A percentile compares a stretch with the other conserved stretches of the same genome.
phyloP scores from a whole-genome alignment of 148 eudicot species.

The Rhododendron williamsianum region DNA sequence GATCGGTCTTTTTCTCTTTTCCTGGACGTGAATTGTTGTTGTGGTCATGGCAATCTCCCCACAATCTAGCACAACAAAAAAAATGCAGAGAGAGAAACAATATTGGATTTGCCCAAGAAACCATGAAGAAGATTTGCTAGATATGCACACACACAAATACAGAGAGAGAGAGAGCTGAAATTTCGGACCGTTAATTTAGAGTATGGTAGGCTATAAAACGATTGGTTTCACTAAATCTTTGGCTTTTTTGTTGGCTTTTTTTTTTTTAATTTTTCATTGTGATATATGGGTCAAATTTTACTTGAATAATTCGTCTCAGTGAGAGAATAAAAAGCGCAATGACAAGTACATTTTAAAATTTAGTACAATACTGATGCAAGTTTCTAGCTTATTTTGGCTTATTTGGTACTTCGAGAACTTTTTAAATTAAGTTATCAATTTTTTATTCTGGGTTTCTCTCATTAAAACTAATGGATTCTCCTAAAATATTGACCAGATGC shows the following conservation, averaged over 20 bases:
- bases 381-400: too few species aligned
- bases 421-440: too few species aligned
- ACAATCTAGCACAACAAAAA: not conserved
- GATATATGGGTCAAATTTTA: too few species aligned
- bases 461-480: too few species aligned
- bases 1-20: constrained; percentile 14
- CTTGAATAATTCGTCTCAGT: not conserved
- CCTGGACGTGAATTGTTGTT: not conserved
- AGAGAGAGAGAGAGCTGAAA: not conserved
- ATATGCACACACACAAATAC: not conserved
- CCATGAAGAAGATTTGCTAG: not conserved
- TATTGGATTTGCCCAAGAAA: not conserved
- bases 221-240: not conserved
- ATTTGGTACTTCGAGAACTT: too few species aligned
- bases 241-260: not conserved
- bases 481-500: too few species aligned
- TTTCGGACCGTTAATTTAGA: not conserved
- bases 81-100: not conserved
- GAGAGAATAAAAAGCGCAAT: too few species aligned
- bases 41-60: constrained; percentile 19
- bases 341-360: too few species aligned
- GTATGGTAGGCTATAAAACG: not conserved
- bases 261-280: not conserved
- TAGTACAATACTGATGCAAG: too few species aligned
- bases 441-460: too few species aligned